Base-by-base conservation (phyloP, 192 early-diverging fungal genomes). In the Ambispora gerdemannii region DNA sequence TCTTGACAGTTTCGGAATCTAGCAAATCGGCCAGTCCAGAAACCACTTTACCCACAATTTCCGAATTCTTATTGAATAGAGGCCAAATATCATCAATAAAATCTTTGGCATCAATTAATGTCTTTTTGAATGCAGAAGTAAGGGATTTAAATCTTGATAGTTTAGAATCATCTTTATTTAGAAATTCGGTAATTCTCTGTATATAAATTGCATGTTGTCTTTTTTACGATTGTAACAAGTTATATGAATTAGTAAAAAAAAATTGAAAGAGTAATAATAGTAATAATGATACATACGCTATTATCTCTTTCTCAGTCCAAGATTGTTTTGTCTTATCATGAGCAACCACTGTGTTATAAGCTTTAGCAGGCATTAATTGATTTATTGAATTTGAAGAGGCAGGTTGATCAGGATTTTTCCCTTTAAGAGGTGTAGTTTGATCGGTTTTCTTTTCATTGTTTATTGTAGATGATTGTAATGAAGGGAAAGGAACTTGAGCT, bases 1-100 rank as follows among this genome's bases (percentile, higher is more conserved):
- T 70, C 50, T 79, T 81, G 64, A 87, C 85, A n/a, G 61, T 74
- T 22, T 80, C 81, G 6, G 75, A 74, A 56, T 86, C 82, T 30
- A 86, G 50, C 17, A 82, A 64, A 3, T 81, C 82, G 24, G 80
- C 81, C 6, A 84, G 74, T 20, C 82, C 83, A 20, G 79, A 74
- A 2, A 87, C 68, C 24, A 87, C 74, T 61, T 85, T 84, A 2
- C 77, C 75, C 8, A 78, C 66, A 31, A 72, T 82, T 2, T 78
- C 78, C 19, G 70, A 22, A 69, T 81, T 74, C 4, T 51, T 70
- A 6, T 75, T 69, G 61, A 78, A 78, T 15, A 87, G 43, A 3
- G 61, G 27, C 11, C 76, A 72, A 2, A 86, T 31, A 20, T 70
- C 63, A 15, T 80, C 77, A 8, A 87, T 67, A 68, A 79, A 87